These are phyloP conservation scores for Aspergillus funiculosus DNA, from an alignment of 495 filamentous ascomycete genomes.

Conservation along the genomic window DNA sequence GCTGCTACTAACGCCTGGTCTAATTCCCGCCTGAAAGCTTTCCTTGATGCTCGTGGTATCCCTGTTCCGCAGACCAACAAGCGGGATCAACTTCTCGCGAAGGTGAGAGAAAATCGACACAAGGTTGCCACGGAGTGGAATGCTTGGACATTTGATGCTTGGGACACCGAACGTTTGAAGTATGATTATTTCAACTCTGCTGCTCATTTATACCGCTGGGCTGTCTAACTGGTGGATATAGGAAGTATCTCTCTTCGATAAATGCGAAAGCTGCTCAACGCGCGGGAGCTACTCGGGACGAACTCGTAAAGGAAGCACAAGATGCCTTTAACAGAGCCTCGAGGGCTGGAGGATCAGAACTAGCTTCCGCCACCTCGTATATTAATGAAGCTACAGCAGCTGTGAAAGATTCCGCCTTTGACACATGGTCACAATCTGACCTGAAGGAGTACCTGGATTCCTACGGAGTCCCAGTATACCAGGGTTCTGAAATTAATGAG, in stretches of 20 bases:
- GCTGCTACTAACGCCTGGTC: slow-evolving; percentile 60
- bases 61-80: slow-evolving; percentile 72
- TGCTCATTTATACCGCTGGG: neutral
- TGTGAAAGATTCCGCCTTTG: slow-evolving; percentile 65
- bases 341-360: slow-evolving; percentile 57
- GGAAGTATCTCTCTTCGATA: slow-evolving; percentile 61
- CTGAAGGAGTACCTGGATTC: slow-evolving; percentile 77
- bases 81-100: slow-evolving; percentile 71
- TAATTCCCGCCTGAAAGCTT: slow-evolving; percentile 71
- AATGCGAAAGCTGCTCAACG: slow-evolving; percentile 64
- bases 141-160: slow-evolving; percentile 82
- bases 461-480: slow-evolving; percentile 68
- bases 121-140: slow-evolving; percentile 65
- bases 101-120: slow-evolving; percentile 66
- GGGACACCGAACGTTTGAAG: slow-evolving; percentile 71
- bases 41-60: slow-evolving; percentile 45
- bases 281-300: slow-evolving; percentile 61
- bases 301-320: slow-evolving; percentile 66
- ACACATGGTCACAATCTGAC: slow-evolving; percentile 76
- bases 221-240: slow-evolving; percentile 27
- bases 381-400: slow-evolving; percentile 61
- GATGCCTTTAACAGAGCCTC: slow-evolving; percentile 66
- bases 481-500: slow-evolving; percentile 61
- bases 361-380: slow-evolving; percentile 69
- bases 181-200: slow-evolving; percentile 30